These are phyloP conservation scores for Phytophthora europaea DNA, from an alignment of 352 stramenopile species.

Conservation along the genomic window DNA sequence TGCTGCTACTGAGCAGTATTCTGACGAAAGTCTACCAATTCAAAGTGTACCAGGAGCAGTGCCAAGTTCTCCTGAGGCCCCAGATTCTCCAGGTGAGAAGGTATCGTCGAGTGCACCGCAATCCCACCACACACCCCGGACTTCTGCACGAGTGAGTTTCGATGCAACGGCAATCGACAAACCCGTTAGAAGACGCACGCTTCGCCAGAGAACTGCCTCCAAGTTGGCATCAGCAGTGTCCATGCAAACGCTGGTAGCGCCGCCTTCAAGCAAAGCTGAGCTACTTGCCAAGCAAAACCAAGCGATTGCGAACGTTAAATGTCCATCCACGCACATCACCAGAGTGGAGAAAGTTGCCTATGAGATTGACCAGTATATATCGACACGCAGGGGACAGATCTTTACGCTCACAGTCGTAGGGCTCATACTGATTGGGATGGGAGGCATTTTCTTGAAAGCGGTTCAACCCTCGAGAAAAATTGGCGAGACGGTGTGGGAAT, in stretches of 20 bases:
- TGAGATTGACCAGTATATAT: conserved; percentile 66
- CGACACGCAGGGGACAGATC: conserved; percentile 62
- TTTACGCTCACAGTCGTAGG: conserved; percentile 49
- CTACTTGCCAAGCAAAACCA: conserved; percentile 23
- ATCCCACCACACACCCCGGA: not conserved
- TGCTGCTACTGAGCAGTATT: not conserved
- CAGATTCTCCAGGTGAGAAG: conserved; percentile 18
- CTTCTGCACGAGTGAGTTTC: conserved; percentile 30
- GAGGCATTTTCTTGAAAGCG: conserved; percentile 51
- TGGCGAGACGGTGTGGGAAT: conserved; percentile 58
- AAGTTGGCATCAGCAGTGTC: conserved; percentile 23
- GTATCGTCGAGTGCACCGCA: conserved; percentile 9
- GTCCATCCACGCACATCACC: conserved; percentile 33
- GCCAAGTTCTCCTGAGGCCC: not conserved
- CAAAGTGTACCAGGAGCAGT: conserved; percentile 10
- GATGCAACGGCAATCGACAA: conserved; percentile 15
- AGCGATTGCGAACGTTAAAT: conserved; percentile 18
- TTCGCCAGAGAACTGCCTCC: conserved; percentile 26
- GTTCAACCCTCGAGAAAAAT: conserved; percentile 41
- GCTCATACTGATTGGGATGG: conserved; percentile 50
- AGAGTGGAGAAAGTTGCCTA: conserved; percentile 48
- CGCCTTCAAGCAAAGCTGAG: conserved; percentile 22
- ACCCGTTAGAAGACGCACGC: conserved; percentile 15
- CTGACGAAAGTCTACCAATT: conserved; percentile 5
- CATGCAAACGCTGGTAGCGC: conserved; percentile 14